Base-by-base conservation (phyloP, 345 rosid genomes). In the Salix udensis region DNA sequence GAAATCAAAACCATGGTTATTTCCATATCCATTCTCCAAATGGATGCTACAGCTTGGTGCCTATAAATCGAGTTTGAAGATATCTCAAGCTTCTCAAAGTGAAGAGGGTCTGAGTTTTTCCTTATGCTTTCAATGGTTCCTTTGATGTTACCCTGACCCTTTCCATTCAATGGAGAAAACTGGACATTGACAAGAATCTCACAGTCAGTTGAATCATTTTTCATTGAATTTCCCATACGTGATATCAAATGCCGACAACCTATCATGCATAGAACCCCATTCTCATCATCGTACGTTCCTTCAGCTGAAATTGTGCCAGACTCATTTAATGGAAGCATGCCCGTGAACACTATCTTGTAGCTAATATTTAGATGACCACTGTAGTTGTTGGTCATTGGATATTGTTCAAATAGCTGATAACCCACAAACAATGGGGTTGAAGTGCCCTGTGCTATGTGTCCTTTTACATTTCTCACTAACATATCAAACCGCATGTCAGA, bases 1-100 rank as follows among this genome's bases (percentile, higher is more conserved):
- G 92, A 89, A 82, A 93, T 80, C 71, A 95, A 77, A 77, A 88
- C 92, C 94, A 95, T 79, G 46, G 81, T 83, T 52, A 95, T 83
- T 93, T 95, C 98, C 61, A 95, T 76, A 89, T 93, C 94, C 91
- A 90, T 91, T 83, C 97, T 88, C 94, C 93, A 90, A 55, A 95
- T 85, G 75, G 93, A 95, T 78, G 88, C 89, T 73, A 77, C 76
- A 9, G 96, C 97, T 87, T 89, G 92, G 80, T 68, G 74, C 24
- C 36, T 65, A 72, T 88, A 89, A 24, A 91, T 87, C 0, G 92
- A 86, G 75, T 82, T 83, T 12, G 98, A 91, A 74, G 80, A 82
- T 69, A 92, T 71, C 82, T 83, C 86, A 74, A 95, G 87, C 31
- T 66, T 82, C 74, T 74, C 85, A 72, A 95, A 88, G 79, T 87